Evolutionary conservation across 495 filamentous ascomycete species (phyloP).

Genomic region (Podospora pseudoanserina): DNA sequence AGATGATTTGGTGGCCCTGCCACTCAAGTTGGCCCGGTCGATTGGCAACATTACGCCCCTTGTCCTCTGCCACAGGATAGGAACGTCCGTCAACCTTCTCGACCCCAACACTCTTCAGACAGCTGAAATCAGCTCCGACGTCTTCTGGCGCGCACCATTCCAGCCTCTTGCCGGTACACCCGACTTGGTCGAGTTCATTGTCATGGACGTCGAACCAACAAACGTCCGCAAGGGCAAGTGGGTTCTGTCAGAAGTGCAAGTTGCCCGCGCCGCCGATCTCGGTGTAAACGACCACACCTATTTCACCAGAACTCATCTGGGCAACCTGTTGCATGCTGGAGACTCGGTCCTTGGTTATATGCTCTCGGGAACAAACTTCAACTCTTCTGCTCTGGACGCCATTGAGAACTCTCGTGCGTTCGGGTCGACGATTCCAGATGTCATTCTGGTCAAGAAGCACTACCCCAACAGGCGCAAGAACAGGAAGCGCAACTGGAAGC

Average conservation of each 20-base stretch:
- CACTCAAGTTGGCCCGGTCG: slow-evolving; percentile 77
- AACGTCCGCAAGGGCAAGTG: slow-evolving; percentile 75
- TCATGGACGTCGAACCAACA: slow-evolving; percentile 88
- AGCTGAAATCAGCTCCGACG: slow-evolving; percentile 70
- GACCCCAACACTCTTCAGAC: slow-evolving; percentile 90
- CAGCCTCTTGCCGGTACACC: slow-evolving; percentile 74
- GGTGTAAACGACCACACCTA: slow-evolving; percentile 81
- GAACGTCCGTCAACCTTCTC: slow-evolving; percentile 82
- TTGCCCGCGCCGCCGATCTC: slow-evolving; percentile 86
- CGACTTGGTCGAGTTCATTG: slow-evolving; percentile 83
- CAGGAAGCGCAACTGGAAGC: slow-evolving; percentile 81
- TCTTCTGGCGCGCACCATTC: slow-evolving; percentile 91
- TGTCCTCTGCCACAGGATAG: slow-evolving; percentile 77
- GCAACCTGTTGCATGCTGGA: slow-evolving; percentile 78
- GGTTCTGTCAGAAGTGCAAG: slow-evolving; percentile 76
- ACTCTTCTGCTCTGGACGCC: slow-evolving; percentile 77
- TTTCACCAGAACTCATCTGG: slow-evolving; percentile 85
- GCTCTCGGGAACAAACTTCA: slow-evolving; percentile 83
- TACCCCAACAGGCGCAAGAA: slow-evolving; percentile 81
- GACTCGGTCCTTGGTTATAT: slow-evolving; percentile 92
- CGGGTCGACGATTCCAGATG: slow-evolving; percentile 78
- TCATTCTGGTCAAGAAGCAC: slow-evolving; percentile 92
- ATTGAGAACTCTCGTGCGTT: slow-evolving; percentile 68
- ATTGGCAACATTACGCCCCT: slow-evolving; percentile 74
- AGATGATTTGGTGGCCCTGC: slow-evolving; percentile 91